Evolutionary conservation across 2,329 filamentous ascomycete species (phyloP), one percentile per base, ranked within the genome.

Genomic region (Nemania sp.): DNA sequence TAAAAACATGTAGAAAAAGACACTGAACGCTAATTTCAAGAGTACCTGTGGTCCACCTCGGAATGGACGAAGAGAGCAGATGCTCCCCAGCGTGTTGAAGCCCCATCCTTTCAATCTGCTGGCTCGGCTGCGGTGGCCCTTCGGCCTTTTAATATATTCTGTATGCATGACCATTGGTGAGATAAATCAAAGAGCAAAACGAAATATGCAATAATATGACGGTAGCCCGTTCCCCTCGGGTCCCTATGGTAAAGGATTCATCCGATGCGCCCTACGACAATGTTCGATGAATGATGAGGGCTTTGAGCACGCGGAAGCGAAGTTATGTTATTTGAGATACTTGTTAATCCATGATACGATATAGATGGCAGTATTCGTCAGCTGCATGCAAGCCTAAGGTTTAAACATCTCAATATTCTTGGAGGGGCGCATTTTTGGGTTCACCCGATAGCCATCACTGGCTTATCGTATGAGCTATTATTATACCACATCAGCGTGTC

Each of bases 1-100:
- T 22, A 75, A 43, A 22, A 70, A 64, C 18, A 75, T 61, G 13
- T 73, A 56, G 20, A 74, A 26, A 15, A 71, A 61, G 41, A 71
- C 58, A 10, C 67, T 62, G 11, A 72, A 59, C 13, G 69, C 69
- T 13, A 74, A 51, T 41, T 72, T 71, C 1, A 73, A 63, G 29
- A 75, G 57, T 29, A 75, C 43, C 26, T 63, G 73, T 24, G 70
- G 72, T 3, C 71, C 67, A 24, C 70, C 61, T 47, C 73, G 72
- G 2, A 72, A 64, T 47, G 69, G 54, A 41, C 72, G 72, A 4
- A 64, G 27, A 20, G 69, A 71, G 32, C 63, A 63, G 38, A 72
- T 43, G 43, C 69, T 41, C 41, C 66, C 51, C 22, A 76, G 13
- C 8, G 63, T 58, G 29, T 66, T 72, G 4, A 69, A 35, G 26